Evolutionary conservation across 106 monocot genomes (phyloP).

Genomic region (Chionographis japonica): DNA sequence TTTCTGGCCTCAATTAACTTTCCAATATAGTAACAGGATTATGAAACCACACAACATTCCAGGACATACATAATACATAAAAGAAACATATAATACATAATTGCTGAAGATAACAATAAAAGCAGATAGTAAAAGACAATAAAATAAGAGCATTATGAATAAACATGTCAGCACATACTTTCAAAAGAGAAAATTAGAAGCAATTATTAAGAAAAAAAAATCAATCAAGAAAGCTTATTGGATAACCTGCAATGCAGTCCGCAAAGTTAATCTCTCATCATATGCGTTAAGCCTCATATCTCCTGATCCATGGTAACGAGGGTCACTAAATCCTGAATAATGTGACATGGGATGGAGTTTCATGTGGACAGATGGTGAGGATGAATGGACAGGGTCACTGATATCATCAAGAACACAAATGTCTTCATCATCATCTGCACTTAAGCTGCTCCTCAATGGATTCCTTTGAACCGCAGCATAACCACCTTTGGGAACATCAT

Average conservation of each 20-base stretch:
- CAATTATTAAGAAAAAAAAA: neutral
- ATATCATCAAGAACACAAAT: conserved; percentile 66
- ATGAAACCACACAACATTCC: no score
- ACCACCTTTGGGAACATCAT: conserved; percentile 10
- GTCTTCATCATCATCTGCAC: conserved; percentile 45
- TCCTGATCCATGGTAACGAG: conserved; percentile 17
- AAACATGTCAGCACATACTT: neutral
- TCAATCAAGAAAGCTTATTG: neutral
- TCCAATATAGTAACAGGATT: no score
- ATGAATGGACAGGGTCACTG: conserved; percentile 18
- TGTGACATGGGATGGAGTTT: conserved; percentile 12
- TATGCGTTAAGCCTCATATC: conserved; percentile 27
- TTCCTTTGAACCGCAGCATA: conserved; percentile 4
- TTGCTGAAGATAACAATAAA: no score
- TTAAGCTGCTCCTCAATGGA: conserved; percentile 8
- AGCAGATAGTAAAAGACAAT: no score
- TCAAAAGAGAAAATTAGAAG: neutral
- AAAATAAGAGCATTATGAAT: no score
- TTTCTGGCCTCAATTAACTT: no score
- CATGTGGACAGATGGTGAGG: neutral
- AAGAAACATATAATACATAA: no score
- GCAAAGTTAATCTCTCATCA: conserved; percentile 71
- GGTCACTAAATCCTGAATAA: conserved; percentile 16
- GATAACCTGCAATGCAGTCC: conserved; percentile 73
- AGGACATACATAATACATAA: no score